These are phyloP conservation scores for Phalaenopsis hybrid DNA, from an alignment of 116 monocot species.

Conservation along the genomic window DNA sequence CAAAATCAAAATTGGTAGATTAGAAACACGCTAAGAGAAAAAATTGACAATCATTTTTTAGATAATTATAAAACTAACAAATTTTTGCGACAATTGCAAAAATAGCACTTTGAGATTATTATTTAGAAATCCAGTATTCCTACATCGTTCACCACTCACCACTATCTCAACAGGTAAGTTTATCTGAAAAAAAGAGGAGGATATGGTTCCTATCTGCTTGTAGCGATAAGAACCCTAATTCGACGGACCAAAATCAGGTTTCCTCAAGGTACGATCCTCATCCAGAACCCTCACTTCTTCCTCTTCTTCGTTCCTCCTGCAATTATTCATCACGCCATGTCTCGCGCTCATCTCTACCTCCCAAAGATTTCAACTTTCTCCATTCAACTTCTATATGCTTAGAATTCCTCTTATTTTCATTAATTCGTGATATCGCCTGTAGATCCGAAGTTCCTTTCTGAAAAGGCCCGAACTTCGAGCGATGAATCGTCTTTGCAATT, in stretches of 20 bases:
- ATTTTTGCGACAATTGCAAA: too few relatives aligned
- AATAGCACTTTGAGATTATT: too few relatives aligned
- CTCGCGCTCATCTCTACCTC: neutral
- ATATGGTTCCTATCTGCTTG: neutral
- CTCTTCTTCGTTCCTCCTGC: neutral
- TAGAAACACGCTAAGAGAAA: too few relatives aligned
- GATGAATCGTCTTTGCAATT: neutral
- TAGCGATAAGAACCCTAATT: neutral
- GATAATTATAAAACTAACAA: too few relatives aligned
- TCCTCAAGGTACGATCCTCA: neutral
- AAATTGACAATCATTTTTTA: too few relatives aligned
- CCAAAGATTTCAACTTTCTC: neutral
- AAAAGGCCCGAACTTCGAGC: neutral
- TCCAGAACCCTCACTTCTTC: neutral
- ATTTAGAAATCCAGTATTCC: too few relatives aligned
- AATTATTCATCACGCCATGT: neutral
- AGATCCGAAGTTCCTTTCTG: neutral
- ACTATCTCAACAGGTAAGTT: too few relatives aligned
- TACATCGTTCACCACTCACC: too few relatives aligned
- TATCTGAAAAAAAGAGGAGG: neutral
- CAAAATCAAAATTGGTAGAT: too few relatives aligned
- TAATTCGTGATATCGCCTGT: neutral
- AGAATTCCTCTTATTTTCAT: neutral
- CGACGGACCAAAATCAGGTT: neutral
- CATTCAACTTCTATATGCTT: neutral